phyloP scores from a whole-genome alignment of 768 basidiomycete genomes.

The Leucosporidium creatinivorum region DNA sequence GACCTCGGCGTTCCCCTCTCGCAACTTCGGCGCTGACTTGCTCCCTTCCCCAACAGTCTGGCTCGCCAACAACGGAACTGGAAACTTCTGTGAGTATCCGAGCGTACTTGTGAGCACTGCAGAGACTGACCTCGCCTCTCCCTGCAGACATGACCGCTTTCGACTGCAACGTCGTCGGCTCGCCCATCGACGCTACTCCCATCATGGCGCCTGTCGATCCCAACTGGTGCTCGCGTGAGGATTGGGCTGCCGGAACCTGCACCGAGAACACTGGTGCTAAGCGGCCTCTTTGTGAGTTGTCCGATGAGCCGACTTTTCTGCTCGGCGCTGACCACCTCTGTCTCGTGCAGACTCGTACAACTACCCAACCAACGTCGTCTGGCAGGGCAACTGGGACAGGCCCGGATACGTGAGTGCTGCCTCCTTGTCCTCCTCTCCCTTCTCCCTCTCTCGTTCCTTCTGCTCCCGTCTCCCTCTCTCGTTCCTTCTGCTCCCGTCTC shows the following conservation, averaged over 20 bases:
- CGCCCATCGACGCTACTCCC: background rate
- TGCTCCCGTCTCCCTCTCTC: no score
- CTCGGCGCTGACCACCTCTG: background rate
- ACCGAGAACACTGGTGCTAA: background rate
- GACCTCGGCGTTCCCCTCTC: background rate
- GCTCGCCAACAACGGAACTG: slow-evolving; percentile 24
- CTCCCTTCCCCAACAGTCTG: slow-evolving; percentile 7
- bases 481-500: no score
- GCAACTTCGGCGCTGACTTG: background rate
- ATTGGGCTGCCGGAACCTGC: background rate
- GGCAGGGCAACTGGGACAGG: background rate
- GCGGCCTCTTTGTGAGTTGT: background rate
- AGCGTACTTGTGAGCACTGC: background rate
- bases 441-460: no score
- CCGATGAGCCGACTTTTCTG: no score
- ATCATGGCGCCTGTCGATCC: background rate
- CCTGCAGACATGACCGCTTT: slow-evolving; percentile 4
- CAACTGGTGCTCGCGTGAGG: slow-evolving; percentile 7
- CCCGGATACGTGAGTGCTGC: slow-evolving; percentile 6
- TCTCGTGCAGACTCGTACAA: background rate
- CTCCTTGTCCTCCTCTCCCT: no score
- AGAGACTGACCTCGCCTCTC: background rate
- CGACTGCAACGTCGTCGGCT: background rate
- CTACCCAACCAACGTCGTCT: background rate
- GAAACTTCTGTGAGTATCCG: background rate